phyloP scores from a whole-genome alignment of 2,329 filamentous ascomycete species.

The Xylaria sp. region DNA sequence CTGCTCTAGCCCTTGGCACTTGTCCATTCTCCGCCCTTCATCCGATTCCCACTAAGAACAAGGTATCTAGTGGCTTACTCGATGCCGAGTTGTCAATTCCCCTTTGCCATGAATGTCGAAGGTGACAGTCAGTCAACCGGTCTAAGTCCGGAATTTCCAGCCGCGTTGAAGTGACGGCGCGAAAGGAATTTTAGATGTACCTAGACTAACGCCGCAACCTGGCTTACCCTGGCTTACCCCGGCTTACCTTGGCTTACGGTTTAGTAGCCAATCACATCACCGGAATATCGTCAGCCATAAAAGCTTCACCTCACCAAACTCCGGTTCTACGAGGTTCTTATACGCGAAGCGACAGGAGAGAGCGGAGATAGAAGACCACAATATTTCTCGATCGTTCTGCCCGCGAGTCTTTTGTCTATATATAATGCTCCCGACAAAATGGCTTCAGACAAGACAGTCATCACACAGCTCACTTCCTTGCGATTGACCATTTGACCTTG shows the following conservation, averaged over 20 bases:
- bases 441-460: background rate
- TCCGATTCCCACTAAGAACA: background rate
- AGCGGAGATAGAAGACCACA: slow-evolving; percentile 1
- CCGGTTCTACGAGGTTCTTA: background rate
- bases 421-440: slow-evolving; percentile 11
- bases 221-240: slow-evolving; percentile 10
- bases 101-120: background rate
- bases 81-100: background rate
- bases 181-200: background rate
- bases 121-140: background rate
- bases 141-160: slow-evolving; percentile 28
- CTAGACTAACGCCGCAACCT: background rate
- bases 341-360: background rate
- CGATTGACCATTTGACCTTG: background rate
- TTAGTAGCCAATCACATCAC: slow-evolving; percentile 31
- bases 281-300: slow-evolving; percentile 27
- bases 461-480: background rate
- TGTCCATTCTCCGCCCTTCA: slow-evolving; percentile 18
- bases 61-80: slow-evolving; percentile 1
- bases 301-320: slow-evolving; percentile 1
- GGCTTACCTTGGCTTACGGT: slow-evolving; percentile 35
- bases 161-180: background rate
- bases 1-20: slow-evolving; percentile 1
- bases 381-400: background rate
- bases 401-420: slow-evolving; percentile 11